Evolutionary conservation across 1,284 basidiomycete species (phyloP).

Genomic region (Rhodotorula sp.): DNA sequence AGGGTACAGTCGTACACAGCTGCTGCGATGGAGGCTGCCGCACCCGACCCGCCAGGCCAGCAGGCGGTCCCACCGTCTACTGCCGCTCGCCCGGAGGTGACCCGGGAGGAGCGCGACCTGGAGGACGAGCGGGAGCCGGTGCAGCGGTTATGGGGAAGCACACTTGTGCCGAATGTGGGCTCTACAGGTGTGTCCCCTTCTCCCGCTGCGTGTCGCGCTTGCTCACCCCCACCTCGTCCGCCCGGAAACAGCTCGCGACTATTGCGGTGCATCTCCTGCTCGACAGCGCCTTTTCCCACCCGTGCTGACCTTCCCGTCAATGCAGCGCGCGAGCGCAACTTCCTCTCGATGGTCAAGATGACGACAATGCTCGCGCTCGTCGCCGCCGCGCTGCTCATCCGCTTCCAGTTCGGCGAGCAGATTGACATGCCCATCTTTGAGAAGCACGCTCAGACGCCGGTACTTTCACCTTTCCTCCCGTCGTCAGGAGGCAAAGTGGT

Average conservation of each 20-base stretch:
- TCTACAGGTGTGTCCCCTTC: conserved; percentile 28
- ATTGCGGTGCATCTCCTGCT: conserved; percentile 6
- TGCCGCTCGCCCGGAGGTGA: not conserved
- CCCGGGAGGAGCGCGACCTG: not conserved
- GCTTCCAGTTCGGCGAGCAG: conserved; percentile 29
- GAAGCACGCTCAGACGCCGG: conserved; percentile 23
- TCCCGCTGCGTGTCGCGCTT: not conserved
- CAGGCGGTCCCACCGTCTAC: rapidly evolving
- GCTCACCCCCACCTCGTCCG: not conserved
- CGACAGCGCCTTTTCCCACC: not conserved
- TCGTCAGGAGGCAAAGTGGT: too few relatives aligned
- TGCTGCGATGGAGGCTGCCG: too few relatives aligned
- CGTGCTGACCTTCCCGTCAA: not conserved
- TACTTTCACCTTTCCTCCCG: not conserved
- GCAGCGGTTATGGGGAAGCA: conserved; percentile 5
- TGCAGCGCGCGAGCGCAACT: conserved; percentile 39
- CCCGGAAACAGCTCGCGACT: conserved; percentile 29
- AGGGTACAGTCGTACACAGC: too few relatives aligned
- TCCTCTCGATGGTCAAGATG: conserved; percentile 35
- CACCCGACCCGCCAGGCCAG: too few relatives aligned
- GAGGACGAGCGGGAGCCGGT: not conserved
- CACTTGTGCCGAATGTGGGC: conserved; percentile 22
- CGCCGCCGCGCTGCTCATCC: conserved; percentile 28
- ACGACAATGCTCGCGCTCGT: conserved; percentile 27
- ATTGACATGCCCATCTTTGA: conserved; percentile 18